phyloP scores from a whole-genome alignment of 2,329 filamentous ascomycete genomes.

The Domatiomyces catenatus region DNA sequence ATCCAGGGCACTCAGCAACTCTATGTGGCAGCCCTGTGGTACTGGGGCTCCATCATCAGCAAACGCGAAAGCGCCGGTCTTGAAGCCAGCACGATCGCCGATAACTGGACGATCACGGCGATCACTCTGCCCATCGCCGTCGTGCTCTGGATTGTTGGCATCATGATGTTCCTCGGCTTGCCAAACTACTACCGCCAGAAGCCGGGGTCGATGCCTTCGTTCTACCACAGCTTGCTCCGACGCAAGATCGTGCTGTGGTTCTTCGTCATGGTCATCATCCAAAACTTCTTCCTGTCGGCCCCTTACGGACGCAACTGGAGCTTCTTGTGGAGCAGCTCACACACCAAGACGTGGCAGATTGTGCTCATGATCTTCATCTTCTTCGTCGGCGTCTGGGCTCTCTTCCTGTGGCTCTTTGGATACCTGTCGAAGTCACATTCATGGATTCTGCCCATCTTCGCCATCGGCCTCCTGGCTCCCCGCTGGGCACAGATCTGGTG shows the following conservation, averaged over 20 bases:
- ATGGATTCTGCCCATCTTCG: slow-evolving; percentile 53
- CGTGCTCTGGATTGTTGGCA: slow-evolving; percentile 41
- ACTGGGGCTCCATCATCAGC: slow-evolving; percentile 46
- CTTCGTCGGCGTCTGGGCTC: slow-evolving; percentile 42
- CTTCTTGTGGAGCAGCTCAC: slow-evolving; percentile 45
- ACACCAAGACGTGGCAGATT: slow-evolving; percentile 42
- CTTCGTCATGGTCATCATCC: slow-evolving; percentile 46
- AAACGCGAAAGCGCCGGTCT: slow-evolving; percentile 29
- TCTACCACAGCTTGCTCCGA: slow-evolving; percentile 46
- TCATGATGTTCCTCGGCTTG: slow-evolving; percentile 44
- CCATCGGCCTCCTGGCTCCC: slow-evolving; percentile 49
- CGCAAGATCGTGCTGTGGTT: slow-evolving; percentile 55
- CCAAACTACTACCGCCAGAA: slow-evolving; percentile 51
- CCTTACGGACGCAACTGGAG: slow-evolving; percentile 54
- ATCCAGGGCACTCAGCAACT: slow-evolving; percentile 54
- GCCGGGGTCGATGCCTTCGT: slow-evolving; percentile 48
- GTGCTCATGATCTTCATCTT: slow-evolving; percentile 35
- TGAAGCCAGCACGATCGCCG: slow-evolving; percentile 15
- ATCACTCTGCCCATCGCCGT: slow-evolving; percentile 44
- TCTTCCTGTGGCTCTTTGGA: slow-evolving; percentile 37
- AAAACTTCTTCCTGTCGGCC: slow-evolving; percentile 52
- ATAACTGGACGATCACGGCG: slow-evolving; percentile 33
- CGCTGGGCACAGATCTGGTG: slow-evolving; percentile 55
- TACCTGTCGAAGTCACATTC: slow-evolving; percentile 44
- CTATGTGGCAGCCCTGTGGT: slow-evolving; percentile 51